A percentile compares a stretch with the other conserved stretches of the same genome.
Evolutionary conservation across 2,329 filamentous ascomycete species (phyloP).

Genomic region (Aspergillus luchuensis): DNA sequence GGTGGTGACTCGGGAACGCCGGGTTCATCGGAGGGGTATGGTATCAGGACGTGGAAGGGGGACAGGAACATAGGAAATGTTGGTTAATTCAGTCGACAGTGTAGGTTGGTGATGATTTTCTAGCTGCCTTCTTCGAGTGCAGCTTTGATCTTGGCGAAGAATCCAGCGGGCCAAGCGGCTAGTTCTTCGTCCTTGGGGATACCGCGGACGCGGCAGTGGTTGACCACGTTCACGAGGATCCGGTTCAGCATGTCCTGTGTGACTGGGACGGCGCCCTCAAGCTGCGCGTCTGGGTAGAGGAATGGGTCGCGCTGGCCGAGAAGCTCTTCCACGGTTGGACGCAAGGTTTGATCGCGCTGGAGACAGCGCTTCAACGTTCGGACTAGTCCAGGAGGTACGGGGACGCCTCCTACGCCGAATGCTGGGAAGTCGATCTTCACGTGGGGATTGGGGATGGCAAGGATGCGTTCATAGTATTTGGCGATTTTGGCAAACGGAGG

Average conservation of each 20-base stretch:
- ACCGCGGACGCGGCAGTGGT: conserved; percentile 59
- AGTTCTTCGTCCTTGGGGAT: conserved; percentile 60
- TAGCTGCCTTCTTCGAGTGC: conserved; percentile 42
- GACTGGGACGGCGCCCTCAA: conserved; percentile 51
- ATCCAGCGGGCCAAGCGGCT: conserved; percentile 50
- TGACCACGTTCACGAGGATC: conserved; percentile 61
- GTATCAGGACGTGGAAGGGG: not conserved
- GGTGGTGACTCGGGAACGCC: conserved; percentile 1
- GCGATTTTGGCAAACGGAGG: conserved; percentile 90
- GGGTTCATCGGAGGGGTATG: not conserved
- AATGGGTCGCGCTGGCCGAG: conserved; percentile 59
- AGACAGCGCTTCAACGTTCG: conserved; percentile 60
- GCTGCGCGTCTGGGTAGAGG: conserved; percentile 57
- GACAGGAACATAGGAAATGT: not conserved
- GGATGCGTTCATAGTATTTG: conserved; percentile 80
- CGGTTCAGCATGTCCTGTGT: conserved; percentile 61
- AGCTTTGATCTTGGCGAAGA: conserved; percentile 51
- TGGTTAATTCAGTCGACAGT: not conserved
- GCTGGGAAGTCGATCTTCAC: conserved; percentile 51
- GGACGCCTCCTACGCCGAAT: conserved; percentile 50
- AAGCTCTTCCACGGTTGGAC: conserved; percentile 61
- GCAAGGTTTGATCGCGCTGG: conserved; percentile 57
- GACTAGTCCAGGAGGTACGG: conserved; percentile 58
- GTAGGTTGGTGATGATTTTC: not conserved
- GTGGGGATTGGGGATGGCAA: conserved; percentile 54